A percentile compares a stretch with the other conserved stretches of the same genome.
These are phyloP conservation scores for Prototheca wickerhamii DNA, from an alignment of 163 green algal species.

Conservation along the genomic window DNA sequence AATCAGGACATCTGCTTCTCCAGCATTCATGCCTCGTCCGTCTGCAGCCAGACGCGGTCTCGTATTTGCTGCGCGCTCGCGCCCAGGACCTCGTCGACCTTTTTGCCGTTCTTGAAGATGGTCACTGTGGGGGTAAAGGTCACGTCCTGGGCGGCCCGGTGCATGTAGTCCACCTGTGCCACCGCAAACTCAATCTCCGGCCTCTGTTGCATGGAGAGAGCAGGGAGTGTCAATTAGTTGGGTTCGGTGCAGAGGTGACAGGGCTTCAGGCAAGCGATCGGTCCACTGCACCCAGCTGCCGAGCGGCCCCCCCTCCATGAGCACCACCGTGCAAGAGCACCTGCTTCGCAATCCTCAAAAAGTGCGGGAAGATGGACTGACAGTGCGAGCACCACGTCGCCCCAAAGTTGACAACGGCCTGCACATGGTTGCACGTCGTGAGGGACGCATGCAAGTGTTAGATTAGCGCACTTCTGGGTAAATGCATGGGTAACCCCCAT, in stretches of 20 bases:
- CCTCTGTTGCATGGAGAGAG: too few relatives aligned
- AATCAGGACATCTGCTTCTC: background rate
- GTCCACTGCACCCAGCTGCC: too few relatives aligned
- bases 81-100: conserved; percentile 62
- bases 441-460: background rate
- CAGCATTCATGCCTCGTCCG: conserved; percentile 2
- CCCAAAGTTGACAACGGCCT: conserved; percentile 55
- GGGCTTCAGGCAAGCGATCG: too few relatives aligned
- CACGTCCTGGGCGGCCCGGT: conserved; percentile 36
- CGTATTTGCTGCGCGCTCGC: conserved; percentile 55
- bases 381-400: conserved; percentile 60
- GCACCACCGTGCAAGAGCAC: too few relatives aligned
- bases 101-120: conserved; percentile 45
- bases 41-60: conserved; percentile 69
- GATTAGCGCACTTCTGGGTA: too few relatives aligned
- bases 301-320: too few relatives aligned
- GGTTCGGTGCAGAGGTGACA: too few relatives aligned
- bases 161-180: conserved; percentile 62
- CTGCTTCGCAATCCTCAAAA: conserved; percentile 38
- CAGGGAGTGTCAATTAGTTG: too few relatives aligned
- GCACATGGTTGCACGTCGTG: background rate
- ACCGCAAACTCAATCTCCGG: conserved; percentile 54
- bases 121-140: conserved; percentile 63
- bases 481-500: too few relatives aligned
- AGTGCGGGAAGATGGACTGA: conserved; percentile 45